Conservation (phyloP, 2,329 filamentous ascomycete species). For the Aureobasidium melanogenum region DNA sequence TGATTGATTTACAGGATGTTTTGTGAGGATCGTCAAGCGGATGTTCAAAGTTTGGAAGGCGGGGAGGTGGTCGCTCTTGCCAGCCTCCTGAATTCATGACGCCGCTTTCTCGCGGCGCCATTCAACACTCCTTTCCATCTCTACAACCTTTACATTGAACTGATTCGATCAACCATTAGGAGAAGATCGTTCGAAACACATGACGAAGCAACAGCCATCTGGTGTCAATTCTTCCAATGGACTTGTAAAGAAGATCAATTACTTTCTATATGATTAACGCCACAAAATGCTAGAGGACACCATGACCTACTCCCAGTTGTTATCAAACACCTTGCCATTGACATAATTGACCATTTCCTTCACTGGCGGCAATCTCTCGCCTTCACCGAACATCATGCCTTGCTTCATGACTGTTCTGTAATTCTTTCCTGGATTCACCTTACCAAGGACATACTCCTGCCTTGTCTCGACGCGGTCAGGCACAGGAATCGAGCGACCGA, state of each 20-base stretch:
- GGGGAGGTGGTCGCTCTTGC: neutral
- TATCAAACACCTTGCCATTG: slow-evolving; percentile 39
- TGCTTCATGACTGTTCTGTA: slow-evolving; percentile 46
- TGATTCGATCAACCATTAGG: no score
- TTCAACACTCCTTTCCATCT: neutral
- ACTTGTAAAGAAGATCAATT: neutral
- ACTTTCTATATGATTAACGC: neutral
- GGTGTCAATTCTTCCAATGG: no score
- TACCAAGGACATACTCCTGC: slow-evolving; percentile 44
- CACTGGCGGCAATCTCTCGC: slow-evolving; percentile 37
- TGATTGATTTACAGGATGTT: no score
- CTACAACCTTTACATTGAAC: neutral
- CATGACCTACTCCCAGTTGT: slow-evolving; percentile 30
- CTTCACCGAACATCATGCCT: slow-evolving; percentile 43
- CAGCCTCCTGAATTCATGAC: neutral
- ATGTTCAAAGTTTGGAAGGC: neutral
- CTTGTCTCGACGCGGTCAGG: slow-evolving; percentile 47
- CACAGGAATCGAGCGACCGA: slow-evolving; percentile 47
- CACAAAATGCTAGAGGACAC: neutral
- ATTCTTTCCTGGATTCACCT: slow-evolving; percentile 46
- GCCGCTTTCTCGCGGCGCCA: neutral
- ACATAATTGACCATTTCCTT: slow-evolving; percentile 44
- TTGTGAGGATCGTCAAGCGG: no score
- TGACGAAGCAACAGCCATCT: no score
- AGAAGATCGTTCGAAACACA: no score